Percentiles rank a stretch among this genome's conserved stretches.
Evolutionary conservation across 192 early-diverging fungal genomes (phyloP).

Genomic region (Coemansia javaensis): DNA sequence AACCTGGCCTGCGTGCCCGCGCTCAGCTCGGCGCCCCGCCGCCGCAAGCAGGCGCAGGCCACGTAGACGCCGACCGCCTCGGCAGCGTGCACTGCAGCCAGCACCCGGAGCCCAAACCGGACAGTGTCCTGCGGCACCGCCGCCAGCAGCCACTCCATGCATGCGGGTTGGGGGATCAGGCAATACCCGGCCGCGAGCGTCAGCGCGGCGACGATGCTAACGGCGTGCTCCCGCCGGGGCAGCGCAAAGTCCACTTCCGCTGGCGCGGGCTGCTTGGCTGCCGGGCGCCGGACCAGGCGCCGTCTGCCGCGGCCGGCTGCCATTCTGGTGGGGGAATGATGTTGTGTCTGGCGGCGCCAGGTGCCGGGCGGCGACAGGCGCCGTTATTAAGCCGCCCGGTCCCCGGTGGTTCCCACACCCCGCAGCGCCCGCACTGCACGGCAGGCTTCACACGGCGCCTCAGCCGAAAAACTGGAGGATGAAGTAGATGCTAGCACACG

Average conservation of each 20-base stretch:
- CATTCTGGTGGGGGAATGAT: too few species aligned
- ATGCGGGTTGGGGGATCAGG: conserved; percentile 1
- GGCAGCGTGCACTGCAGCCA: neutral
- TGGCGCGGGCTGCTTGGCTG: too few species aligned
- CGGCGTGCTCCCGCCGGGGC: neutral
- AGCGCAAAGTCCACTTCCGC: neutral
- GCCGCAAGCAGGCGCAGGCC: neutral
- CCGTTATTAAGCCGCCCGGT: too few species aligned
- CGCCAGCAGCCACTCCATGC: neutral
- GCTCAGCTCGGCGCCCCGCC: neutral
- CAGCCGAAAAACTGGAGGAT: conserved; percentile 42
- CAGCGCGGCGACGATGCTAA: neutral
- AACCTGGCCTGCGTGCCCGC: neutral
- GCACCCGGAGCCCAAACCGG: neutral
- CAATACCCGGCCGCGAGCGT: neutral
- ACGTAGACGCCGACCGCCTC: conserved; percentile 1
- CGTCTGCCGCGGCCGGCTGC: too few species aligned
- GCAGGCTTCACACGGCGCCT: too few species aligned
- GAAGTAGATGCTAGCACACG: conserved; percentile 38
- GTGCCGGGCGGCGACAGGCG: too few species aligned
- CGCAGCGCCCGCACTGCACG: too few species aligned
- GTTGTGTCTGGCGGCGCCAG: too few species aligned
- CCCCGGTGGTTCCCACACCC: too few species aligned
- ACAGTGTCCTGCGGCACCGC: neutral
- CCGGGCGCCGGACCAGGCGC: too few species aligned